Conservation (phyloP, 371 early-diverging fungal species). For the Saksenaea oblongispora region DNA sequence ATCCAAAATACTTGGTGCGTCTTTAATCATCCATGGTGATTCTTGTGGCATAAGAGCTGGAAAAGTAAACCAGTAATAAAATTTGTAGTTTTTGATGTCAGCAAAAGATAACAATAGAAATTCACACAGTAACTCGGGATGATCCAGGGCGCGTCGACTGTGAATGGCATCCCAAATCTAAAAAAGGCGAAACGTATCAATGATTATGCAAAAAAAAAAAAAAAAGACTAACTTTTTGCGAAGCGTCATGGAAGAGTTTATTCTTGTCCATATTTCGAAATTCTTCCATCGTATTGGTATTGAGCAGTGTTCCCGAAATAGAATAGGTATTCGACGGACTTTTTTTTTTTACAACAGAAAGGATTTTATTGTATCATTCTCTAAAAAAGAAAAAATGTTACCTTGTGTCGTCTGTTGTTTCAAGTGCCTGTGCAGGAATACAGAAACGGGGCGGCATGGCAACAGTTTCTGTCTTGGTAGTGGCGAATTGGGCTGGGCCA, state of each 20-base stretch:
- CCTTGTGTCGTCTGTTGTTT: conserved; percentile 22
- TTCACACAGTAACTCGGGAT: conserved; percentile 63
- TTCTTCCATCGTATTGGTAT: conserved; percentile 92
- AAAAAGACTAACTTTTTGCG: conserved; percentile 41
- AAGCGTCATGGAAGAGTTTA: conserved; percentile 53
- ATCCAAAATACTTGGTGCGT: conserved; percentile 10
- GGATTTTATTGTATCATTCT: neutral
- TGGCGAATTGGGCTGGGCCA: conserved; percentile 44
- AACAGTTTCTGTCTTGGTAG: conserved; percentile 12
- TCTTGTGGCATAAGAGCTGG: conserved; percentile 70
- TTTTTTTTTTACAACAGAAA: conserved; percentile 7
- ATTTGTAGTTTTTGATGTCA: conserved; percentile 91
- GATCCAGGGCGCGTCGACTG: conserved; percentile 59
- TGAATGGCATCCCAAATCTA: conserved; percentile 72
- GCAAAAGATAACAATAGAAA: conserved; percentile 87
- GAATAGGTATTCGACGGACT: conserved; percentile 29
- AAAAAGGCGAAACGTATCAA: neutral
- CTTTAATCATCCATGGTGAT: conserved; percentile 22
- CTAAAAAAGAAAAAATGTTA: conserved; percentile 11
- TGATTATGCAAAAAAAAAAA: neutral
- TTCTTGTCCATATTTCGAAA: conserved; percentile 81
- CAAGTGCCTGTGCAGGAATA: conserved; percentile 37
- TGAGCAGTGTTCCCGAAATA: conserved; percentile 64
- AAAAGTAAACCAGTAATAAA: conserved; percentile 92
- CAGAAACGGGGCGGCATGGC: conserved; percentile 28